Evolutionary conservation across 192 early-diverging fungal species (phyloP), one percentile per base, ranked within the genome.

Genomic region (Rhizoclosmatium globosum): DNA sequence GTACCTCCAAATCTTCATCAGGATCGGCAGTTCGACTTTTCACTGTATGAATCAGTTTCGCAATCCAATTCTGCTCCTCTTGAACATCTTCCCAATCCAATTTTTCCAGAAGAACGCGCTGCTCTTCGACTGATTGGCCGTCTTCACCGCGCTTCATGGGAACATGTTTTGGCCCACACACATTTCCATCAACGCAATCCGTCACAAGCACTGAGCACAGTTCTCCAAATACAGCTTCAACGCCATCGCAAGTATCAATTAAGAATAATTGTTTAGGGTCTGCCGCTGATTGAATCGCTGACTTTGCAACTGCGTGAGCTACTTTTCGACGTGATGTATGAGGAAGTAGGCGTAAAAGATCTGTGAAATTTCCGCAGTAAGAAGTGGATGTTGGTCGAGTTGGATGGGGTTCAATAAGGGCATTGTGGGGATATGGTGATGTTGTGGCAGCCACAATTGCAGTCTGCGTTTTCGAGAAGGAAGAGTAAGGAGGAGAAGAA

Each of bases 11-110:
- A 78, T 97, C 95, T 39, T 90, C 86, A 50, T 95, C 93, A 9
- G 90, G 88, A 69, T 94, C 91, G 9, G 88, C 91, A 21, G 80
- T 76, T 19, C 42, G 75, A 7, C 70, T 74, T 59, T 69, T 45
- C 3, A 89, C 57, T 48, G 89, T 47, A 73, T 90, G 87, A 41
- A 91, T 86, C 71, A 91, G 60, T 77, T 84, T 81, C 15, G 98
- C 98, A 56, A 98, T 71, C 80, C 93, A 87, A 3, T 93, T 94
- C 82, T 99, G 98, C 82, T 99, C 97, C 78, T 98, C 95, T 0
- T 93, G 89, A 59, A 94, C 86, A 66, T 98, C 96, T 38, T 98
- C 97, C 47, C 94, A 94, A 81, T 98, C 96, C 45, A 94, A 72
- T 4, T 73, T 78, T 21, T 82, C 76, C 47, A 85, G 82, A 58